phyloP scores from a whole-genome alignment of 352 stramenopile genomes.

The Pythium chondricola region DNA sequence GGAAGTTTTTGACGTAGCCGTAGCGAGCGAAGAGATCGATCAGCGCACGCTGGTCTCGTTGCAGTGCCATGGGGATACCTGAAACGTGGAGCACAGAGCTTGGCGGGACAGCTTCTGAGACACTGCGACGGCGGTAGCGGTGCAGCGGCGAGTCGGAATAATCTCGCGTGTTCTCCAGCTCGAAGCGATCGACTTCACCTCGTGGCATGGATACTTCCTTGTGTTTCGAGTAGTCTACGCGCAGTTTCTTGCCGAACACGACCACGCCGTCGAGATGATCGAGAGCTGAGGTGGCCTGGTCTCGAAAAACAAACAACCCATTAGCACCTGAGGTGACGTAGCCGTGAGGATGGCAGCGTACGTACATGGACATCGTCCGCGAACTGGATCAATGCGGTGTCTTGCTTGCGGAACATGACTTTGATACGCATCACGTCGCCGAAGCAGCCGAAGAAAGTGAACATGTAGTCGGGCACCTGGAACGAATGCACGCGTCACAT shows the following conservation, averaged over 20 bases:
- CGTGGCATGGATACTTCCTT: conserved; percentile 75
- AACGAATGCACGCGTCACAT: background rate
- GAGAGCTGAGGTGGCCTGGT: conserved; percentile 62
- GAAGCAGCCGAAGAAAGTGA: conserved; percentile 83
- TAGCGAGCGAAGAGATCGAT: conserved; percentile 61
- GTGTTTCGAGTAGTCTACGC: conserved; percentile 82
- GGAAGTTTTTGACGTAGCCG: conserved; percentile 70
- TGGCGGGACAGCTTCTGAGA: conserved; percentile 54
- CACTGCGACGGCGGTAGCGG: conserved; percentile 64
- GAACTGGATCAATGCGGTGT: conserved; percentile 79
- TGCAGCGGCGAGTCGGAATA: conserved; percentile 71
- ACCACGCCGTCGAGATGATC: conserved; percentile 68
- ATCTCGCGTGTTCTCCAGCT: conserved; percentile 78
- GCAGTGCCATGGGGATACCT: conserved; percentile 60
- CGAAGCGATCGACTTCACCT: conserved; percentile 70
- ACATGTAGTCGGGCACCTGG: conserved; percentile 57
- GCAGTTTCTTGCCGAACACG: conserved; percentile 74
- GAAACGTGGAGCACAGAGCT: conserved; percentile 66
- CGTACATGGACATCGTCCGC: conserved; percentile 65
- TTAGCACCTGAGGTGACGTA: no score
- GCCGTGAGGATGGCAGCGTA: background rate
- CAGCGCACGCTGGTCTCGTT: conserved; percentile 54
- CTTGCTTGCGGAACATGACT: conserved; percentile 84
- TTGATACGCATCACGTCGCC: conserved; percentile 79
- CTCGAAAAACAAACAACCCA: background rate